phyloP scores from a whole-genome alignment of 2,329 filamentous ascomycete species.

The Paradendryphiella salina region DNA sequence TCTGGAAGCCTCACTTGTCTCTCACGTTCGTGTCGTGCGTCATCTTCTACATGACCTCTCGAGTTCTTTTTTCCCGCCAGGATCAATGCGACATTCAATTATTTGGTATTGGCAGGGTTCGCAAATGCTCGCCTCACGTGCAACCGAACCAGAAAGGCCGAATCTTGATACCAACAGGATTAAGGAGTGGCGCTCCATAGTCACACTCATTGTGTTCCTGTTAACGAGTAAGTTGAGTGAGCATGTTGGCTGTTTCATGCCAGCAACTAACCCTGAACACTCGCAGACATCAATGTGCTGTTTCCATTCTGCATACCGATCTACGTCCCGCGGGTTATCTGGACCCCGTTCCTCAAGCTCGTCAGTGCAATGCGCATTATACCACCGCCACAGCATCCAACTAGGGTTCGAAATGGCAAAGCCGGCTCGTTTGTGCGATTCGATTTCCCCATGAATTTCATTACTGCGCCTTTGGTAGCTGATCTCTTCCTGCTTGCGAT shows the following conservation, averaged over 20 bases:
- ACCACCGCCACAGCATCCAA: conserved; percentile 43
- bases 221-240: conserved; percentile 64
- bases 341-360: conserved; percentile 50
- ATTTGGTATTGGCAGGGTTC: background rate
- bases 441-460: conserved; percentile 67
- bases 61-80: background rate
- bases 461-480: conserved; percentile 71
- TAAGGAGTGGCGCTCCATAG: conserved; percentile 67
- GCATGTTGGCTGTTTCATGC: background rate
- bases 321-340: conserved; percentile 59
- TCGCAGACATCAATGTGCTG: conserved; percentile 67
- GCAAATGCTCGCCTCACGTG: conserved; percentile 13
- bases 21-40: conserved; percentile 5
- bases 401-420: conserved; percentile 30
- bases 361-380: conserved; percentile 59
- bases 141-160: conserved; percentile 10
- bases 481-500: conserved; percentile 73
- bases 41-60: conserved; percentile 1
- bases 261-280: background rate
- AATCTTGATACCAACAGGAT: conserved; percentile 59
- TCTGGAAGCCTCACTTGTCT: conserved; percentile 13
- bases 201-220: conserved; percentile 70
- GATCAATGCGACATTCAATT: background rate
- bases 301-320: conserved; percentile 70
- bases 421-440: conserved; percentile 54